These are phyloP conservation scores for Mycena olivaceomarginata DNA, from an alignment of 768 basidiomycete species.

Conservation along the genomic window DNA sequence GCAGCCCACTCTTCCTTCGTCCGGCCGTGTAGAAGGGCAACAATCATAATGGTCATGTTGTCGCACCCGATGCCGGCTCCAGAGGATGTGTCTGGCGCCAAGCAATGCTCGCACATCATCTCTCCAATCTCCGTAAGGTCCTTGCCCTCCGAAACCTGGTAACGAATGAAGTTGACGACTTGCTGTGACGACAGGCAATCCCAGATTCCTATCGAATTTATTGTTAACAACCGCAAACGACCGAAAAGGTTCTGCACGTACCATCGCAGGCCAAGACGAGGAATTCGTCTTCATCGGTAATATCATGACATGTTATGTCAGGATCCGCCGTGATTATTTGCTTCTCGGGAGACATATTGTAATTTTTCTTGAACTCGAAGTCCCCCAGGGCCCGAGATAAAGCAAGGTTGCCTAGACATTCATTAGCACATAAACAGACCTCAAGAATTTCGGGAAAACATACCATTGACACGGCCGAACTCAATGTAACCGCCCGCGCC, in stretches of 20 bases:
- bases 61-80: slow-evolving; percentile 97
- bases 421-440: slow-evolving; percentile 18
- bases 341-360: slow-evolving; percentile 84
- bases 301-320: slow-evolving; percentile 88
- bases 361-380: slow-evolving; percentile 99
- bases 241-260: slow-evolving; percentile 56
- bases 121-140: slow-evolving; percentile 91
- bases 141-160: slow-evolving; percentile 86
- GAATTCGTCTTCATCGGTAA: slow-evolving; percentile 95
- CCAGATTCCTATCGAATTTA: slow-evolving; percentile 90
- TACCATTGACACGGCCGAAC: slow-evolving; percentile 97
- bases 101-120: slow-evolving; percentile 92
- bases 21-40: slow-evolving; percentile 90
- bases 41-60: slow-evolving; percentile 97
- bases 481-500: slow-evolving; percentile 97
- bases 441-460: slow-evolving; percentile 39
- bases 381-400: slow-evolving; percentile 96
- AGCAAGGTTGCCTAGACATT: slow-evolving; percentile 89
- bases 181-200: slow-evolving; percentile 97
- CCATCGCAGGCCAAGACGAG: slow-evolving; percentile 98
- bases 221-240: slow-evolving; percentile 22
- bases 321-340: slow-evolving; percentile 98
- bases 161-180: slow-evolving; percentile 91
- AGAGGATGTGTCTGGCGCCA: slow-evolving; percentile 94
- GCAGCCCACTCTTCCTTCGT: slow-evolving; percentile 95